Conservation (phyloP, 179 eudicot species). For the Spinacia oleracea region DNA sequence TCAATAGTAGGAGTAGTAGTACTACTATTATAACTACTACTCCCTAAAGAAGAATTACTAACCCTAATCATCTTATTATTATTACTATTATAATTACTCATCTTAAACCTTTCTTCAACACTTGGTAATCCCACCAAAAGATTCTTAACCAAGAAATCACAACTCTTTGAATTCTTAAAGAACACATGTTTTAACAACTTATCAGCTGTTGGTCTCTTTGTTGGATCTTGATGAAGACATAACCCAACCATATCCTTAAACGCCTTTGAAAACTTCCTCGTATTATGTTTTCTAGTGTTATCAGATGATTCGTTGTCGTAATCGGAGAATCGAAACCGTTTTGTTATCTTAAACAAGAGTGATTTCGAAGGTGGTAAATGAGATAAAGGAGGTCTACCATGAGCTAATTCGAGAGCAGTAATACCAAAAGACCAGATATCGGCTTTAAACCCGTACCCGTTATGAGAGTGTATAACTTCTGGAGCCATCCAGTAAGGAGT, state of each 20-base stretch:
- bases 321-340: conserved; percentile 57
- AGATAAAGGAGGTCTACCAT: conserved; percentile 78
- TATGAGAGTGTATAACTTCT: conserved; percentile 66
- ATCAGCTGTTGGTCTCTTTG: conserved; percentile 65
- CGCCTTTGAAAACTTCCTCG: conserved; percentile 52
- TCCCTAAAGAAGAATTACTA: conserved; percentile 24
- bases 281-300: background rate
- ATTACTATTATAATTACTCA: no score
- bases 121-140: conserved; percentile 56
- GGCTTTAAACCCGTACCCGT: conserved; percentile 68
- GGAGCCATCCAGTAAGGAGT: conserved; percentile 94
- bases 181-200: conserved; percentile 67
- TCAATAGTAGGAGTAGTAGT: conserved; percentile 17
- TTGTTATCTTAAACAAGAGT: conserved; percentile 62
- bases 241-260: conserved; percentile 71
- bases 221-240: conserved; percentile 74
- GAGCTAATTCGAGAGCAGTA: conserved; percentile 71
- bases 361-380: conserved; percentile 71
- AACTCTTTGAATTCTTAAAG: conserved; percentile 52
- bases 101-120: conserved; percentile 62
- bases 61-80: conserved; percentile 33
- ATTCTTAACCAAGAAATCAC: conserved; percentile 60
- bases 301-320: conserved; percentile 30
- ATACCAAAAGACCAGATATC: conserved; percentile 90
- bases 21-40: conserved; percentile 11